Evolutionary conservation across 2,329 filamentous ascomycete genomes (phyloP).

Genomic region (Curvularia sp.): DNA sequence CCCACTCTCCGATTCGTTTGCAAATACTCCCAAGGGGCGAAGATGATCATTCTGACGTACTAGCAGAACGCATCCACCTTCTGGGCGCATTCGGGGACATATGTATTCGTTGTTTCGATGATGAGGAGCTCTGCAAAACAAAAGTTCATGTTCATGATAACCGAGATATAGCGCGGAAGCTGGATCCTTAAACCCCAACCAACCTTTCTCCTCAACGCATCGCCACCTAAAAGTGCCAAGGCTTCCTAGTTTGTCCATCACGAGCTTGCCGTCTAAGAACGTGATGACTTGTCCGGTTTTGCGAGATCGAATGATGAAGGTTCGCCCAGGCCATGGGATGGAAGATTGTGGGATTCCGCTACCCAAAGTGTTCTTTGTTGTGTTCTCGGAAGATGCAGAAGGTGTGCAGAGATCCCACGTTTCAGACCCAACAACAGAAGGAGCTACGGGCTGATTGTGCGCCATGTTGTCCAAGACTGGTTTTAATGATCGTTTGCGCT

Average conservation of each 20-base stretch:
- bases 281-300: constrained; percentile 41
- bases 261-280: constrained; percentile 39
- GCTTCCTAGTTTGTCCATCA: constrained; percentile 36
- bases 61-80: constrained; percentile 14
- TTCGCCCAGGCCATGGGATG: constrained; percentile 36
- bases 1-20: constrained; percentile 7
- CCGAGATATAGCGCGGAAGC: constrained; percentile 31
- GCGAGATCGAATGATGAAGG: constrained; percentile 45
- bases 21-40: constrained; percentile 10
- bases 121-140: constrained; percentile 5
- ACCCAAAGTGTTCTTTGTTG: constrained; percentile 1
- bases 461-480: constrained; percentile 5
- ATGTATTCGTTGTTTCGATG: constrained; percentile 14
- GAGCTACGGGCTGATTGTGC: constrained; percentile 3
- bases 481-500: neutral
- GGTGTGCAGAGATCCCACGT: constrained; percentile 11
- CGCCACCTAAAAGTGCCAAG: constrained; percentile 46
- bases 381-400: constrained; percentile 14
- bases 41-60: constrained; percentile 2
- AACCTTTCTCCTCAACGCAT: constrained; percentile 51
- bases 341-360: constrained; percentile 11
- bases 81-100: constrained; percentile 13
- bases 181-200: constrained; percentile 51
- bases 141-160: constrained; percentile 8
- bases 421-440: constrained; percentile 10